Base-by-base conservation (phyloP, 2,329 filamentous ascomycete species). In the Fusarium sp. region DNA sequence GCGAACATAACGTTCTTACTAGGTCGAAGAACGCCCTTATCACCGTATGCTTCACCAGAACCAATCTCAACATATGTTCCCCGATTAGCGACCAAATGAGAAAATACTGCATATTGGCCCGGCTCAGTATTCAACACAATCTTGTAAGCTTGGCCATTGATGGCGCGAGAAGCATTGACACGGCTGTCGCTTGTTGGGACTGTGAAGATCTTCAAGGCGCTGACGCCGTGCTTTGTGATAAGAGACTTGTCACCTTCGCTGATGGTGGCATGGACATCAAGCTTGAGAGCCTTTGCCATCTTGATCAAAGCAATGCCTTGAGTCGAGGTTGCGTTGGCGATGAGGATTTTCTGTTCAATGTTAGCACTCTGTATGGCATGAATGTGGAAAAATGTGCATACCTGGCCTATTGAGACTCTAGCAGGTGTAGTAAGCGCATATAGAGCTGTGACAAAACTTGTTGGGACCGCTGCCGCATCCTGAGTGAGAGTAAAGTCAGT, bases 301-400 rank as follows among this genome's bases (percentile, higher is more conserved):
- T 72, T 72, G 33, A 71, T 56, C 18, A 72, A 37, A 40, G 70
- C 70, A 20, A 72, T 69, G 38, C 70, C 70, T 56, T 72, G 70
- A 10, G 30, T 56, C 4, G 70, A 64, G 0, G 56, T 62, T 18
- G 65, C 70, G 33, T 72, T 71, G 28, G 69, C 13, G 34, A 72
- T 18, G 15, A 72, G 70, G 34, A 72, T 56, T 64, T 71, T 72
- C 70, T 71, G 2, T 26, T 2, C 4, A 3, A 23, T 34, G 42
- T 71, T 40, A 71, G 9, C 34, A 23, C 3, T 9, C 16, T 2
- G 15, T 12, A 38, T 31, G 2, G 5, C 7, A 2, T 16, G 0
- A n/a, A 18, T 7, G 7, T 30, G 8, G 10, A 4, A 30, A 30
- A 23, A n/a, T 40, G 46, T 34, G 49, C 40, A 52, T 66, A 71